Evolutionary conservation across 768 basidiomycete species (phyloP).

Genomic region (Stropharia rugosoannulata): DNA sequence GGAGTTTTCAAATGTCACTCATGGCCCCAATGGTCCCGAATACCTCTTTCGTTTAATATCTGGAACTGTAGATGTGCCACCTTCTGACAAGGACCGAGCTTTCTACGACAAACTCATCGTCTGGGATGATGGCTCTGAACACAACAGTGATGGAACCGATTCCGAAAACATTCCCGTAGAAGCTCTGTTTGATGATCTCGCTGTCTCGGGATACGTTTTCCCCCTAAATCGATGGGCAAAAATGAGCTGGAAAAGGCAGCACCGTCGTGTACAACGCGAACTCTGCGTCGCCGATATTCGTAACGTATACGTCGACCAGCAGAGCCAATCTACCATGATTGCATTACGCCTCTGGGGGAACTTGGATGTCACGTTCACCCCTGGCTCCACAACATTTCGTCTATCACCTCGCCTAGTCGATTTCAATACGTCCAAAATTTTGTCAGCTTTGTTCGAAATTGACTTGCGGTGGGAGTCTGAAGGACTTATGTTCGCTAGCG

Average conservation of each 20-base stretch:
- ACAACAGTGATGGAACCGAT: constrained; percentile 17
- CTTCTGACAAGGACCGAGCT: constrained; percentile 35
- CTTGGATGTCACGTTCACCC: constrained; percentile 24
- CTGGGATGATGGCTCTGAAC: constrained; percentile 22
- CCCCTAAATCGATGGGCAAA: constrained; percentile 40
- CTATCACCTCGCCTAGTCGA: constrained; percentile 52
- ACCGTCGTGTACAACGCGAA: constrained; percentile 34
- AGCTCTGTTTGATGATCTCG: constrained; percentile 49
- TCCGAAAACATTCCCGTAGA: constrained; percentile 39
- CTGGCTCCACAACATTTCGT: constrained; percentile 35
- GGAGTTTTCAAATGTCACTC: constrained; percentile 29
- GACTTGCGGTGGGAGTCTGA: constrained; percentile 36
- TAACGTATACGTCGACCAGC: constrained; percentile 30
- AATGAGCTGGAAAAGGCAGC: constrained; percentile 36
- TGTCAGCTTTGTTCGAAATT: constrained; percentile 44
- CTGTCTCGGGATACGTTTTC: constrained; percentile 43
- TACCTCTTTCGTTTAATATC: constrained; percentile 41
- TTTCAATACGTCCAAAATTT: constrained; percentile 48
- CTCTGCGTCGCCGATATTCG: constrained; percentile 40
- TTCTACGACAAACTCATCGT: constrained; percentile 48
- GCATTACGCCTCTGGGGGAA: constrained; percentile 38
- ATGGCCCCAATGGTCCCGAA: constrained; percentile 28
- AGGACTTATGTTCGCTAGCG: constrained; percentile 6
- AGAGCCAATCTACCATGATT: constrained; percentile 33
- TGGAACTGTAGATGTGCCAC: constrained; percentile 39